Evolutionary conservation across 805 yeast genomes (phyloP).

Genomic region (Candida hungchunana): DNA sequence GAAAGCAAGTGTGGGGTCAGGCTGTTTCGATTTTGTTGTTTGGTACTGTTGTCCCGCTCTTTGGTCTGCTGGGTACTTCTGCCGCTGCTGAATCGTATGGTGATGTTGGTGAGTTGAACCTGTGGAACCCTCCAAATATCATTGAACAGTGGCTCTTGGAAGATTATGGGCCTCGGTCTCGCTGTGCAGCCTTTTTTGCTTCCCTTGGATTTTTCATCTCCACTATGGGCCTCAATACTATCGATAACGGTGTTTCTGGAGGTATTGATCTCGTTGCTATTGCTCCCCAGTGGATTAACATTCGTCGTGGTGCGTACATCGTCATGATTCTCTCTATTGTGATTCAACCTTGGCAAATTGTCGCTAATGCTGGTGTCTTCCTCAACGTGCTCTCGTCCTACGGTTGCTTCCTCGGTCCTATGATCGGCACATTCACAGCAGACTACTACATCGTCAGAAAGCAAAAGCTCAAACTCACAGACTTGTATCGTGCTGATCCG

Average conservation of each 20-base stretch:
- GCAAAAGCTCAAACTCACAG: conserved; percentile 35
- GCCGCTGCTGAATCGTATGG: conserved; percentile 39
- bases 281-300: conserved; percentile 52
- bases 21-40: conserved; percentile 32
- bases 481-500: conserved; percentile 33
- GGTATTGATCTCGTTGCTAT: conserved; percentile 47
- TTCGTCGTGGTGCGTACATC: conserved; percentile 58
- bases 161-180: conserved; percentile 32
- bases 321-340: conserved; percentile 67
- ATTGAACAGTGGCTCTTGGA: conserved; percentile 37
- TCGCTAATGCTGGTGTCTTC: conserved; percentile 26
- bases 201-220: conserved; percentile 31
- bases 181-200: conserved; percentile 47
- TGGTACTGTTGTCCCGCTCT: conserved; percentile 41
- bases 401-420: conserved; percentile 41
- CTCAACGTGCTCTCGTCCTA: conserved; percentile 22
- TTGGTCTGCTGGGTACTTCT: conserved; percentile 43
- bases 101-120: conserved; percentile 22
- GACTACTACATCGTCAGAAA: conserved; percentile 35
- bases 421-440: conserved; percentile 34
- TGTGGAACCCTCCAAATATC: conserved; percentile 46
- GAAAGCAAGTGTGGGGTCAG: conserved; percentile 37
- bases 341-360: conserved; percentile 68
- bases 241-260: conserved; percentile 43
- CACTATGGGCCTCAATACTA: conserved; percentile 34